These are phyloP conservation scores for Aeminium ludgeri DNA, from an alignment of 495 filamentous ascomycete species.

Conservation along the genomic window DNA sequence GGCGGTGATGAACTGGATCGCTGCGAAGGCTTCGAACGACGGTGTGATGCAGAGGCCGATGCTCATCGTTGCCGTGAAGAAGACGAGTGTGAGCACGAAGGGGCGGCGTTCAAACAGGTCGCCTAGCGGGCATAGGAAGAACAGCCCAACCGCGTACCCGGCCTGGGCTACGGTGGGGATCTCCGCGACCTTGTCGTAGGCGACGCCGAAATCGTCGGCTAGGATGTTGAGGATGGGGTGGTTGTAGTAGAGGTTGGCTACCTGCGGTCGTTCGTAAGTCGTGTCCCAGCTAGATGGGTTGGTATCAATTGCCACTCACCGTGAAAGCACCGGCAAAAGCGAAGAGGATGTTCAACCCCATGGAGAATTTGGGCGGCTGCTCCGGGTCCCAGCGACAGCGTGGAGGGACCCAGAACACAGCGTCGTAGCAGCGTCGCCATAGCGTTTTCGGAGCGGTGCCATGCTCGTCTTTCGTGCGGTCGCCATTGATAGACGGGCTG, in stretches of 20 bases:
- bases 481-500: not conserved
- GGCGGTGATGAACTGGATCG: slow-evolving; percentile 50
- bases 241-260: slow-evolving; percentile 54
- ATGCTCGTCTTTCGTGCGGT: not conserved
- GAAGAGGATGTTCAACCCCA: slow-evolving; percentile 44
- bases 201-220: slow-evolving; percentile 43
- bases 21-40: slow-evolving; percentile 45
- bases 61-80: slow-evolving; percentile 49
- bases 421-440: slow-evolving; percentile 19
- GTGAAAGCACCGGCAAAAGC: slow-evolving; percentile 35
- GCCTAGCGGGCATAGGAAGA: slow-evolving; percentile 63
- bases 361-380: slow-evolving; percentile 38
- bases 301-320: slow-evolving; percentile 24
- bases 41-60: slow-evolving; percentile 54
- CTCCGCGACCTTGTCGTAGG: slow-evolving; percentile 27
- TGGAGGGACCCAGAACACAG: slow-evolving; percentile 37
- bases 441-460: slow-evolving; percentile 4
- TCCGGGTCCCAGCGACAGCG: slow-evolving; percentile 40
- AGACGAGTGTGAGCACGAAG: slow-evolving; percentile 50
- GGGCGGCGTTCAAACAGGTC: slow-evolving; percentile 54
- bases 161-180: slow-evolving; percentile 69
- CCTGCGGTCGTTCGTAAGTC: too few relatives aligned
- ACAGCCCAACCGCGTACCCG: slow-evolving; percentile 58
- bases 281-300: too few relatives aligned
- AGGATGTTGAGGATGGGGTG: slow-evolving; percentile 52